A percentile compares a stretch with the other conserved stretches of the same genome.
phyloP scores from a whole-genome alignment of 2,329 filamentous ascomycete genomes.

The Blumeriella jaapii region DNA sequence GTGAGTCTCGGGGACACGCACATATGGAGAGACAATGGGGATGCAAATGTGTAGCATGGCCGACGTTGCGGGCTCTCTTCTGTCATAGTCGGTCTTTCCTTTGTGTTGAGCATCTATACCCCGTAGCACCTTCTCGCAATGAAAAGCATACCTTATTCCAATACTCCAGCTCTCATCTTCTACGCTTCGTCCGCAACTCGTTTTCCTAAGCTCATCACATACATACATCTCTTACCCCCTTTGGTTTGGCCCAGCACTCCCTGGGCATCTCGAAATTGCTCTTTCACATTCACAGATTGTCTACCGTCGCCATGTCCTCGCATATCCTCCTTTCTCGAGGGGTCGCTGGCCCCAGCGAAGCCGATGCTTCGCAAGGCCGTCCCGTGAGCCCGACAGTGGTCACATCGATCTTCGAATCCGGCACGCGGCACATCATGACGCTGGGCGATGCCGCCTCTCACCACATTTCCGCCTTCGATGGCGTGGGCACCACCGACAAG shows the following conservation, averaged over 20 bases:
- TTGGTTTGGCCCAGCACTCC: neutral
- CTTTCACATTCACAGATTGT: too few species aligned
- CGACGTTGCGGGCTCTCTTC: neutral
- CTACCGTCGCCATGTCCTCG: conserved; percentile 38
- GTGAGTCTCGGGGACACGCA: conserved; percentile 40
- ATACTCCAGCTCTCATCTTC: neutral
- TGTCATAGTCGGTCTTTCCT: conserved; percentile 10
- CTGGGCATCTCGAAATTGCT: too few species aligned
- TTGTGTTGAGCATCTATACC: conserved; percentile 6
- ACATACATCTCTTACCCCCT: too few species aligned
- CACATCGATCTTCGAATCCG: conserved; percentile 22
- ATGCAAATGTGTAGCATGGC: conserved; percentile 23
- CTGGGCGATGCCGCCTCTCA: conserved; percentile 15
- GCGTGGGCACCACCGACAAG: conserved; percentile 1
- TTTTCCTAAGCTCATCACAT: too few species aligned
- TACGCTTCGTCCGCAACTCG: neutral
- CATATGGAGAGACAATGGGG: conserved; percentile 34
- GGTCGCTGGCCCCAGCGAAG: conserved; percentile 29
- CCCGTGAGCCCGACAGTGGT: conserved; percentile 9
- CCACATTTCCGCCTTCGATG: neutral
- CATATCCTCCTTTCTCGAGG: conserved; percentile 35
- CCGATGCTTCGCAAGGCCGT: conserved; percentile 9
- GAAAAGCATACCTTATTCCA: neutral
- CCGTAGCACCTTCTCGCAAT: conserved; percentile 12
- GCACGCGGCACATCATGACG: conserved; percentile 21